phyloP scores from a whole-genome alignment of 2,329 filamentous ascomycete genomes.

The Trichoderma arundinaceum region DNA sequence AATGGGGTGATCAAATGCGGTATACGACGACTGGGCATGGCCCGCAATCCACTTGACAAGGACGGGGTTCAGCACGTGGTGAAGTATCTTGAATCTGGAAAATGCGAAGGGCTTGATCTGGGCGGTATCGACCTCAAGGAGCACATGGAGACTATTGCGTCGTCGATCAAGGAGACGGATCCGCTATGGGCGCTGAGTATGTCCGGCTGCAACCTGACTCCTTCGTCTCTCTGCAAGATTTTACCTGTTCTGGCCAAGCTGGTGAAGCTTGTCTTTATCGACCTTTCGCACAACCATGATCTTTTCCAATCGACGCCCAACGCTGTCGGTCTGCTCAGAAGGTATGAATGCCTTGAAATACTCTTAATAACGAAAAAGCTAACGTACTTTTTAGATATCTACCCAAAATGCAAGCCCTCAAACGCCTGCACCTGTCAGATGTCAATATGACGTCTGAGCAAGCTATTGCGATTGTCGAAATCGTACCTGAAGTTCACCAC shows the following conservation, averaged over 20 bases:
- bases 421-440: conserved; percentile 84
- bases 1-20: conserved; percentile 81
- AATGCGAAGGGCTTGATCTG: conserved; percentile 87
- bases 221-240: conserved; percentile 73
- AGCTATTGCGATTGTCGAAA: conserved; percentile 87
- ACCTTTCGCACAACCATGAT: conserved; percentile 85
- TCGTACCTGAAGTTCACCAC: conserved; percentile 80
- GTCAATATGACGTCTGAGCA: conserved; percentile 85
- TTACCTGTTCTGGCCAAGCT: conserved; percentile 75
- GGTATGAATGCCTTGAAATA: conserved; percentile 53
- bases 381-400: conserved; percentile 61
- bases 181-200: conserved; percentile 82
- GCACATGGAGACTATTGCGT: conserved; percentile 59
- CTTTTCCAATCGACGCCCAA: conserved; percentile 78
- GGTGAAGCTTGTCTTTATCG: conserved; percentile 81
- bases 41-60: conserved; percentile 77
- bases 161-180: conserved; percentile 57
- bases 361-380: neutral
- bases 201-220: conserved; percentile 81
- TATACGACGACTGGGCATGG: conserved; percentile 78
- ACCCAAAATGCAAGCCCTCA: conserved; percentile 76
- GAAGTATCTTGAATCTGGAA: conserved; percentile 74
- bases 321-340: conserved; percentile 74
- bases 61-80: conserved; percentile 78
- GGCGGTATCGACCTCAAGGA: conserved; percentile 78